Percentiles rank a stretch among this genome's conserved stretches.
These are phyloP conservation scores for Apiotrichum domesticum DNA, from an alignment of 1,284 basidiomycete genomes.

Conservation along the genomic window DNA sequence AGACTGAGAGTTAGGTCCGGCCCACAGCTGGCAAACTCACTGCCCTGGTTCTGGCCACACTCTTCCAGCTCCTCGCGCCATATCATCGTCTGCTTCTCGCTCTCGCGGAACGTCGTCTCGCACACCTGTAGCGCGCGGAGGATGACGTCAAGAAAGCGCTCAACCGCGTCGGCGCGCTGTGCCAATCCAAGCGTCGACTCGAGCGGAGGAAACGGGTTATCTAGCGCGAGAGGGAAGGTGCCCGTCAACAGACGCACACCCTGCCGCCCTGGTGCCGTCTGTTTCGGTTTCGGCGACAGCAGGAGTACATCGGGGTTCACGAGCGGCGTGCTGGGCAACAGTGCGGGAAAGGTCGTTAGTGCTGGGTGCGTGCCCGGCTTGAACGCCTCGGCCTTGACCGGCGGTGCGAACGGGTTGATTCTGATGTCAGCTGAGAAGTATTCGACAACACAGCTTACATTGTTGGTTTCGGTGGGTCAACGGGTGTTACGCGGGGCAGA, in stretches of 20 bases:
- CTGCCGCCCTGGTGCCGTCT: neutral
- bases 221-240: slow-evolving; percentile 17
- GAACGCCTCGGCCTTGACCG: slow-evolving; percentile 3
- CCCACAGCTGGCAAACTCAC: slow-evolving; percentile 18
- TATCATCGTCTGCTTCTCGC: slow-evolving; percentile 39
- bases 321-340: slow-evolving; percentile 22
- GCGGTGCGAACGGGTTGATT: slow-evolving; percentile 16
- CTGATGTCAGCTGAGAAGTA: slow-evolving; percentile 5
- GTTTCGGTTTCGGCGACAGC: slow-evolving; percentile 7
- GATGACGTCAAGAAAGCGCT: slow-evolving; percentile 22
- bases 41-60: slow-evolving; percentile 37
- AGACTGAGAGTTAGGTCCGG: slow-evolving; percentile 16
- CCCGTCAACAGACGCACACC: slow-evolving; percentile 25
- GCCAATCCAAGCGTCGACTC: slow-evolving; percentile 19
- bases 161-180: slow-evolving; percentile 25
- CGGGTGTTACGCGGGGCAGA: slow-evolving; percentile 33
- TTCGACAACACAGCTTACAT: slow-evolving; percentile 16
- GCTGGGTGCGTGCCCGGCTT: slow-evolving; percentile 19
- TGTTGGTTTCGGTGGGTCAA: slow-evolving; percentile 37
- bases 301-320: slow-evolving; percentile 23
- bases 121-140: slow-evolving; percentile 33
- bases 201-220: neutral
- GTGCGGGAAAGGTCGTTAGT: slow-evolving; percentile 25
- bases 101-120: slow-evolving; percentile 28
- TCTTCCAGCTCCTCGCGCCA: slow-evolving; percentile 42